Conservation (phyloP, 2,329 filamentous ascomycete species). For the Colletotrichum phormii region DNA sequence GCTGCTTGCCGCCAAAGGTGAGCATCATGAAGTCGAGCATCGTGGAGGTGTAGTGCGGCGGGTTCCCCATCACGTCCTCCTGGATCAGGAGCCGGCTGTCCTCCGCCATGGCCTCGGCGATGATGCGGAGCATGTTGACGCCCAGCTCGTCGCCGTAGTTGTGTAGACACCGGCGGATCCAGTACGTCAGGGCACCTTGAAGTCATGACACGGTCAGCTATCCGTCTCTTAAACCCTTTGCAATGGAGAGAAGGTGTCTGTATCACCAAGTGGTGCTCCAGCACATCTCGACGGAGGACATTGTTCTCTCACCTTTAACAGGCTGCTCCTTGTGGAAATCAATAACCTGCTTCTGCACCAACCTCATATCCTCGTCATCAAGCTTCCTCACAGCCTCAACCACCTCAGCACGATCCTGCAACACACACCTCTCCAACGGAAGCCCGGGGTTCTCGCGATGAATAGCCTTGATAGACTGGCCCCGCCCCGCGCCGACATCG, state of each 20-base stretch:
- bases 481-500: conserved; percentile 49
- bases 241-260: background rate
- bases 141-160: conserved; percentile 49
- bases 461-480: conserved; percentile 42
- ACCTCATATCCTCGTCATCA: conserved; percentile 38
- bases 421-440: conserved; percentile 42
- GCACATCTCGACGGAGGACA: background rate
- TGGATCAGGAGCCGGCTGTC: conserved; percentile 49
- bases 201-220: background rate
- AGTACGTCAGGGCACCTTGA: conserved; percentile 50
- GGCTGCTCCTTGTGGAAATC: conserved; percentile 47
- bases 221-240: background rate
- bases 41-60: conserved; percentile 41
- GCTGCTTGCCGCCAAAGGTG: conserved; percentile 48
- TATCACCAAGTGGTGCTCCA: no score
- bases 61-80: conserved; percentile 45
- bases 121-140: conserved; percentile 45
- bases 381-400: conserved; percentile 41
- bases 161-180: conserved; percentile 51
- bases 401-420: conserved; percentile 47
- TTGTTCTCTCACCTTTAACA: conserved; percentile 27
- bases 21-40: conserved; percentile 48
- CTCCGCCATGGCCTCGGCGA: conserved; percentile 44
- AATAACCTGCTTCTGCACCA: conserved; percentile 31
- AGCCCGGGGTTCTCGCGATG: conserved; percentile 42